These are phyloP conservation scores for Nemophila menziesii DNA, from an alignment of 257 asterid species.

Conservation along the genomic window DNA sequence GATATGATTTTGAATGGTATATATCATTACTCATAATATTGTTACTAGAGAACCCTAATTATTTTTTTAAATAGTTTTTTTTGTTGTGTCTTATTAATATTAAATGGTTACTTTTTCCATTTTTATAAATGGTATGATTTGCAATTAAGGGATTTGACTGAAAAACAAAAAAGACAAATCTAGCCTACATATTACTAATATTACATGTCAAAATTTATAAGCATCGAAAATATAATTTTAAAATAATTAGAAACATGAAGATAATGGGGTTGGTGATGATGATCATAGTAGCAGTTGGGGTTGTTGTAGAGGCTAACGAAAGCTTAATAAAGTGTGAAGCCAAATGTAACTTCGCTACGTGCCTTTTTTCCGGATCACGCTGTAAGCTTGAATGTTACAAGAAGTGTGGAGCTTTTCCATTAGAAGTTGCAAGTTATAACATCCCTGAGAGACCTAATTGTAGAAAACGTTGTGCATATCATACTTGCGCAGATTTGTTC, in stretches of 20 bases:
- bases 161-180: too few relatives aligned
- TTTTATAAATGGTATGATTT: too few relatives aligned
- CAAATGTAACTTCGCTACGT: neutral
- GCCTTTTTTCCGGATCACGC: neutral
- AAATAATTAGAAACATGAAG: neutral
- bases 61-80: too few relatives aligned
- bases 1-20: too few relatives aligned
- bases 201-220: too few relatives aligned
- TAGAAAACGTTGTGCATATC: neutral
- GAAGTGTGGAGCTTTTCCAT: neutral
- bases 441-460: too few relatives aligned
- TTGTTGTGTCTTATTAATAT: too few relatives aligned
- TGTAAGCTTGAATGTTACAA: neutral
- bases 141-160: too few relatives aligned
- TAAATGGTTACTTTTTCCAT: too few relatives aligned
- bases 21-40: too few relatives aligned
- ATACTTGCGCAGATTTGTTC: neutral
- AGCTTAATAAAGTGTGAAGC: neutral
- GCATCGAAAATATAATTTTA: neutral
- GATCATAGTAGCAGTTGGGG: neutral
- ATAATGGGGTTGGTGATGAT: neutral
- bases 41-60: too few relatives aligned
- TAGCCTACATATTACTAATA: too few relatives aligned
- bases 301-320: neutral
- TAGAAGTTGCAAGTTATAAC: neutral